Conservation (phyloP, 306 rosid genomes). For the Inga laurina region DNA sequence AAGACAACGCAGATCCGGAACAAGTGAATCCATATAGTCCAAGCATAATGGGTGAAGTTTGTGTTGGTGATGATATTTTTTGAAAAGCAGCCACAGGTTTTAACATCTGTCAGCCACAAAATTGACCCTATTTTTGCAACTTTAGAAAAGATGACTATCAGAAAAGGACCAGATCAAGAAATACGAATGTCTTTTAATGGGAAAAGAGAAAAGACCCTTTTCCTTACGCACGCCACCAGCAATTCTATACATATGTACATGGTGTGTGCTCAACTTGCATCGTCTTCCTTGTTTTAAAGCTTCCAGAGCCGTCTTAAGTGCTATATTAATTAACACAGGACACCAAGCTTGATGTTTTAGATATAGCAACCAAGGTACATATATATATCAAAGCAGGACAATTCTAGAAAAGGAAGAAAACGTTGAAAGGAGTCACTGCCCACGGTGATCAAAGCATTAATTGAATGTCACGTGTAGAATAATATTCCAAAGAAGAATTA, state of each 20-base stretch:
- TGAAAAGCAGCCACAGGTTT: not conserved
- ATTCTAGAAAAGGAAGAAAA: not conserved
- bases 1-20: not conserved
- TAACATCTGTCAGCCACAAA: not conserved
- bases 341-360: not conserved
- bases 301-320: not conserved
- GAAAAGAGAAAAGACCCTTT: not conserved
- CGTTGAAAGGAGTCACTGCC: not conserved
- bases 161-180: not conserved
- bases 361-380: not conserved
- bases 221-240: not conserved
- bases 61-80: not conserved
- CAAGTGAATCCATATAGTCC: not conserved
- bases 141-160: not conserved
- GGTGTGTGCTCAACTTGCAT: not conserved
- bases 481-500: not conserved
- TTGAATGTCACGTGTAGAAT: not conserved
- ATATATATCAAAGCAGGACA: not conserved
- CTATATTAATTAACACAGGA: not conserved
- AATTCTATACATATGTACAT: not conserved
- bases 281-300: not conserved
- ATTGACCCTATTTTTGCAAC: not conserved
- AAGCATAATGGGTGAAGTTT: not conserved
- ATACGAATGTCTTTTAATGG: not conserved
- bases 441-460: not conserved